These are phyloP conservation scores for Penicillium roqueforti DNA, from an alignment of 495 filamentous ascomycete genomes.

Conservation along the genomic window DNA sequence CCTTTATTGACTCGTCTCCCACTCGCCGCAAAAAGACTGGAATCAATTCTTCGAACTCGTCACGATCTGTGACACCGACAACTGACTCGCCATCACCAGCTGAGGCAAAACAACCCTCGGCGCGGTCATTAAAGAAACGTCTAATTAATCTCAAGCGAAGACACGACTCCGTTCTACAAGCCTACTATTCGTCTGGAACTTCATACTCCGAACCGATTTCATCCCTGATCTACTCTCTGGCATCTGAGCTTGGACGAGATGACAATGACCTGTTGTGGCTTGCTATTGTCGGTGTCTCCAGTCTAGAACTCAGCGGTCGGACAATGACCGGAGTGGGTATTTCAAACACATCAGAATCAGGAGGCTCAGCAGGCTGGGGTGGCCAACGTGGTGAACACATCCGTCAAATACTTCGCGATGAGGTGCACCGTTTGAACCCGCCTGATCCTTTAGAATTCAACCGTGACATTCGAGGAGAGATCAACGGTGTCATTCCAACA, in stretches of 20 bases:
- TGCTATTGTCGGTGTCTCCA: constrained; percentile 85
- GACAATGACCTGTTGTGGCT: constrained; percentile 96
- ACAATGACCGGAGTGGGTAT: constrained; percentile 76
- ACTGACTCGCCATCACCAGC: constrained; percentile 54
- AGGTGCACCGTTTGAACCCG: constrained; percentile 91
- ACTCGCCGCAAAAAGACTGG: constrained; percentile 35
- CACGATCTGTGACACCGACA: constrained; percentile 43
- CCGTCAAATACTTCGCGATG: constrained; percentile 80
- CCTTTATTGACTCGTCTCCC: constrained; percentile 48
- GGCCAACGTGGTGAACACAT: constrained; percentile 79
- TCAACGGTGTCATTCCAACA: constrained; percentile 76
- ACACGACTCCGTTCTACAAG: constrained; percentile 65
- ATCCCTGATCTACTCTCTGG: constrained; percentile 87
- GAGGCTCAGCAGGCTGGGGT: constrained; percentile 70
- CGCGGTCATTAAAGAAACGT: constrained; percentile 62
- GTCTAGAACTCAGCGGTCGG: constrained; percentile 85
- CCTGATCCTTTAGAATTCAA: constrained; percentile 59
- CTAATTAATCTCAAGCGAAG: constrained; percentile 71
- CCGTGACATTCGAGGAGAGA: constrained; percentile 52
- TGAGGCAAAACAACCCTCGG: constrained; percentile 59
- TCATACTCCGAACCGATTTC: constrained; percentile 95
- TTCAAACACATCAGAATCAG: constrained; percentile 52
- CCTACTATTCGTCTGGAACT: constrained; percentile 80
- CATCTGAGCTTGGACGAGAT: constrained; percentile 90
- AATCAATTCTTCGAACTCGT: constrained; percentile 44